Evolutionary conservation across 805 yeast species (phyloP).

Genomic region (Groenewaldozyma tartarivorans): DNA sequence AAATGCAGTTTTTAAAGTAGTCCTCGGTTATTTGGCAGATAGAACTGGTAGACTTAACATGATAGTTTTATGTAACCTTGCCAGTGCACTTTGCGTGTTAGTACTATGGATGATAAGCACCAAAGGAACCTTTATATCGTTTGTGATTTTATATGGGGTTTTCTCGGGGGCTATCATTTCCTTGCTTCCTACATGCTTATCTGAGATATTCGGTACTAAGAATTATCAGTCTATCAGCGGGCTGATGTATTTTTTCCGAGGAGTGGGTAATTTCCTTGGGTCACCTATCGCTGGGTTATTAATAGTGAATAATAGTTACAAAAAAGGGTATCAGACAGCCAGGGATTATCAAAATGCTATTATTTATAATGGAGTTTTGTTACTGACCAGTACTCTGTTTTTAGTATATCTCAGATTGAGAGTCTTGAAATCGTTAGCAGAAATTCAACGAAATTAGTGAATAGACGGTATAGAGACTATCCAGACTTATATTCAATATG

Average conservation of each 20-base stretch:
- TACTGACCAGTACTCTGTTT: constrained; percentile 8
- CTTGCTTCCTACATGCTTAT: constrained; percentile 15
- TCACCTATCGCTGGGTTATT: constrained; percentile 18
- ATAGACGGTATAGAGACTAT: too few species aligned
- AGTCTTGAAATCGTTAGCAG: too few species aligned
- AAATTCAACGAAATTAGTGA: too few species aligned
- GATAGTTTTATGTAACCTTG: constrained; percentile 36
- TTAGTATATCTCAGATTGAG: too few species aligned
- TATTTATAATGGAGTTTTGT: constrained; percentile 13
- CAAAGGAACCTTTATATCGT: constrained; percentile 10
- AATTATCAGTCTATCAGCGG: constrained; percentile 14
- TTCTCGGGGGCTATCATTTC: constrained; percentile 16
- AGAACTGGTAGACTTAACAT: constrained; percentile 46
- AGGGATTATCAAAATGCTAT: constrained; percentile 11
- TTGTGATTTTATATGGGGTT: constrained; percentile 15
- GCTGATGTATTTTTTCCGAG: constrained; percentile 14
- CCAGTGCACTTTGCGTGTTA: constrained; percentile 39
- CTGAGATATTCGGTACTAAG: constrained; percentile 16
- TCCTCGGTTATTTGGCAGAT: constrained; percentile 48
- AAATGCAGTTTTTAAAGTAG: constrained; percentile 27
- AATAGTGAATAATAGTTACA: constrained; percentile 2
- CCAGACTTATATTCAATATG: too few species aligned
- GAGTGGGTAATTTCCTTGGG: constrained; percentile 16
- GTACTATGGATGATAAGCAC: constrained; percentile 26
- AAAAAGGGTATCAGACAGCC: constrained; percentile 3